Conservation (phyloP, 2,329 filamentous ascomycete genomes). For the Trichophaea hybrida region DNA sequence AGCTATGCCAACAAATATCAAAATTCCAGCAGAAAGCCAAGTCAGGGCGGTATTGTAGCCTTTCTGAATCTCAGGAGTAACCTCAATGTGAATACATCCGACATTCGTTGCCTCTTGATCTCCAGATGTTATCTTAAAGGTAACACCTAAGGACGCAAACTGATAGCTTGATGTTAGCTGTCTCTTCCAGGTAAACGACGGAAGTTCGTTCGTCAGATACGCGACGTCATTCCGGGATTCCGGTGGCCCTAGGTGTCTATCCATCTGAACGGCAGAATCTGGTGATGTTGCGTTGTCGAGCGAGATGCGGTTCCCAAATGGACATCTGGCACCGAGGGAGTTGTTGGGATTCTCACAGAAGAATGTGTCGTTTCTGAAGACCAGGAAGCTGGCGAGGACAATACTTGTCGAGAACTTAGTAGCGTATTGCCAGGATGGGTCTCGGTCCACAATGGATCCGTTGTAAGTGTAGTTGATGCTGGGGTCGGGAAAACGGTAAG, state of each 20-base stretch:
- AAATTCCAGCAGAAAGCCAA: constrained; percentile 59
- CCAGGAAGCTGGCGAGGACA: neutral
- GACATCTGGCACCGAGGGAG: constrained; percentile 9
- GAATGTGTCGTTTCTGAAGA: neutral
- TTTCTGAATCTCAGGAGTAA: constrained; percentile 67
- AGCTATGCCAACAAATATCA: constrained; percentile 66
- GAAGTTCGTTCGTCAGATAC: constrained; percentile 39
- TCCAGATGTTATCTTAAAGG: constrained; percentile 60
- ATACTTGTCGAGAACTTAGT: neutral
- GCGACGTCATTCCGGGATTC: constrained; percentile 26
- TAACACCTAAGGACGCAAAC: constrained; percentile 67
- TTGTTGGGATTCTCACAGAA: neutral
- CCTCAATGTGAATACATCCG: constrained; percentile 64
- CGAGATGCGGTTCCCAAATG: constrained; percentile 11
- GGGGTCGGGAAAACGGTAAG: neutral
- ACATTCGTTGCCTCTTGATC: constrained; percentile 49
- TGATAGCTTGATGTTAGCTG: constrained; percentile 70
- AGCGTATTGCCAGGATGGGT: neutral
- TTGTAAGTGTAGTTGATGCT: neutral
- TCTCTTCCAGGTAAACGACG: constrained; percentile 58
- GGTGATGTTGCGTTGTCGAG: neutral
- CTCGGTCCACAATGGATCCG: neutral
- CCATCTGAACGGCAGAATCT: neutral
- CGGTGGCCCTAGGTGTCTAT: neutral
- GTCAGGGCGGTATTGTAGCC: constrained; percentile 37